These are phyloP conservation scores for Amphichorda felina DNA, from an alignment of 2,329 filamentous ascomycete species.

Conservation along the genomic window DNA sequence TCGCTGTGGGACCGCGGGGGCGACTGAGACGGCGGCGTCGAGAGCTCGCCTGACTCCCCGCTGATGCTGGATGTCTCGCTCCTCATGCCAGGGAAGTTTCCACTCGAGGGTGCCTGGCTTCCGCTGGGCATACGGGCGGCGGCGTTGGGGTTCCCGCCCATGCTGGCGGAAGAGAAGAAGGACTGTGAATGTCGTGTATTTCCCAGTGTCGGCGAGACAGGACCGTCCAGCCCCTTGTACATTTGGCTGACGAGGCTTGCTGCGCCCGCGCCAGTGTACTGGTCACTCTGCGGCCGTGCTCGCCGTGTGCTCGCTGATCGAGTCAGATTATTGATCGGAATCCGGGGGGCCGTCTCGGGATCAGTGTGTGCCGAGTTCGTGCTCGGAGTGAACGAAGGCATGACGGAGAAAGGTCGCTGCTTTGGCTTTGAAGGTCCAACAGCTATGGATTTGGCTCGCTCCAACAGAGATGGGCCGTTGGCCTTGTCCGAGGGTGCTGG, in stretches of 20 bases:
- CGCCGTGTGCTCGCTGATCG: constrained; percentile 42
- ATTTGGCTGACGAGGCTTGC: constrained; percentile 78
- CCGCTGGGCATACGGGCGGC: constrained; percentile 39
- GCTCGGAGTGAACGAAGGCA: constrained; percentile 24
- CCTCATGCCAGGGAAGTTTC: constrained; percentile 62
- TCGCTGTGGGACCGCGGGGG: constrained; percentile 39
- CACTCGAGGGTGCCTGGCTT: constrained; percentile 31
- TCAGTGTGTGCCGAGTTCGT: constrained; percentile 39
- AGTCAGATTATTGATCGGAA: constrained; percentile 52
- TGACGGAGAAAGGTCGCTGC: constrained; percentile 45
- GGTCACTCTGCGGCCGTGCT: constrained; percentile 49
- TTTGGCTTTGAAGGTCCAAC: constrained; percentile 33
- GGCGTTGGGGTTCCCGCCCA: constrained; percentile 37
- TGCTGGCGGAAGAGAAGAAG: constrained; percentile 44
- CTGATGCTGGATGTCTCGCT: constrained; percentile 54
- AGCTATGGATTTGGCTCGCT: constrained; percentile 50
- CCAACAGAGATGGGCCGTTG: constrained; percentile 35
- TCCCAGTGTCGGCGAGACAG: constrained; percentile 46
- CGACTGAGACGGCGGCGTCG: constrained; percentile 37
- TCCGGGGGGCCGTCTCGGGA: constrained; percentile 63
- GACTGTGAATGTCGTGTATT: constrained; percentile 49
- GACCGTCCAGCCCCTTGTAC: constrained; percentile 64
- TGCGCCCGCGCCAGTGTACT: constrained; percentile 45
- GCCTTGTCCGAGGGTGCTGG: constrained; percentile 38
- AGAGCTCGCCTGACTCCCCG: constrained; percentile 49